Evolutionary conservation across 2,329 filamentous ascomycete genomes (phyloP), one percentile per base, ranked within the genome.

Genomic region (Penicillium rolfsii): DNA sequence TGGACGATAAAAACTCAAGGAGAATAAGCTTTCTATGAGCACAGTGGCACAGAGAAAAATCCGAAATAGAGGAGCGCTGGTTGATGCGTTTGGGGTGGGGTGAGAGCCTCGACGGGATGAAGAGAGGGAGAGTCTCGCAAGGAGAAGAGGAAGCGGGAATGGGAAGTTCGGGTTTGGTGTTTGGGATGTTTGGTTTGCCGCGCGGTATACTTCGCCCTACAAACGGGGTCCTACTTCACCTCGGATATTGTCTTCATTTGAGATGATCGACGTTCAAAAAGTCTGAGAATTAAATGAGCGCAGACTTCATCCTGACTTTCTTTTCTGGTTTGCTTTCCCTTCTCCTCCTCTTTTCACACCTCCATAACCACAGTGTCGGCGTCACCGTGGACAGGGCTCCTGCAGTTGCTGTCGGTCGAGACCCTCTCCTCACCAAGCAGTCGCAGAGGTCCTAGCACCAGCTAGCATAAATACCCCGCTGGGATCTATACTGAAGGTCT

Each of bases 121-220:
- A 60, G 61, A 64, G 64, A 64, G 64, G 55, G 64, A 69, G 67
- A 68, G 65, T 64, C 55, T 67, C 67, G 65, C 64, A 61, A 52
- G 52, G 40, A 38, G 38, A 33, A 38, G 52, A 52, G 63, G 61
- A 65, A 67, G 60, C 65, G 61, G 64, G 64, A 67, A 60, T 61
- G 62, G 67, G 67, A 64, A 69, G 61, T 63, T 66, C 56, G 57
- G 56, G 58, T 59, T 68, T 59, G 66, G 66, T 69, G 67, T 69
- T 69, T 68, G 66, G 54, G 58, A 43, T 69, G 67, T 68, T 69
- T 68, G 67, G 60, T 57, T 67, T 57, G 58, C 65, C 57, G 61
- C 40, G 40, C 40, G 40, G 62, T 67, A 65, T 67, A 67, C 60
- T 65, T 68, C 61, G 61, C 58, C 43, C 52, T 54, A 53, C 40